Evolutionary conservation across 768 basidiomycete genomes (phyloP).

Genomic region (Amanita subjunquillea): DNA sequence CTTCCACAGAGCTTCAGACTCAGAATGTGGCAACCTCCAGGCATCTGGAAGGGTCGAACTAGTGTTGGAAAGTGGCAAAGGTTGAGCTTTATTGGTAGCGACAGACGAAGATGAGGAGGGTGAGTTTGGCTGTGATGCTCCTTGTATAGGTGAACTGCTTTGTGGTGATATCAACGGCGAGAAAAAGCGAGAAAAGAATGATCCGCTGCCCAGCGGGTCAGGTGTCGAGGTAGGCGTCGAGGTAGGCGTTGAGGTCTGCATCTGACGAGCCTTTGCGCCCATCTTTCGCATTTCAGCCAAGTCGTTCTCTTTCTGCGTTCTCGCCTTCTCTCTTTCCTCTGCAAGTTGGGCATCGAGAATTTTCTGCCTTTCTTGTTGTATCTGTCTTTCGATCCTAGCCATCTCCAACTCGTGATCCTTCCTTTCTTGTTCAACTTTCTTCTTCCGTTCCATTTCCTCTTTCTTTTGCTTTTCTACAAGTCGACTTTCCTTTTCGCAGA

Average conservation of each 20-base stretch:
- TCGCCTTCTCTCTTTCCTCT: conserved; percentile 22
- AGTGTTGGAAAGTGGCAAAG: neutral
- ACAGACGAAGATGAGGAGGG: neutral
- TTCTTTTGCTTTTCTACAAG: conserved; percentile 13
- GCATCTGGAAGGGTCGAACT: neutral
- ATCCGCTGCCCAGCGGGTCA: neutral
- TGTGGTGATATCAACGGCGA: neutral
- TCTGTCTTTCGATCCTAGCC: conserved; percentile 24
- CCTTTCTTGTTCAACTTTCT: conserved; percentile 2
- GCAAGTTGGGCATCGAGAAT: conserved; percentile 20
- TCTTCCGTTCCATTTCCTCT: conserved; percentile 18
- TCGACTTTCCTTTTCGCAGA: conserved; percentile 35
- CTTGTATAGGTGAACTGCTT: neutral
- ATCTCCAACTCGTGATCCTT: conserved; percentile 27
- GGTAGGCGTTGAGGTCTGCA: neutral
- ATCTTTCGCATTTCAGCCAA: neutral
- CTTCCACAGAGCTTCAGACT: conserved; percentile 41
- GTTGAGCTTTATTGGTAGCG: neutral
- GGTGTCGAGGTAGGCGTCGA: neutral
- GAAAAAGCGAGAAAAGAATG: neutral
- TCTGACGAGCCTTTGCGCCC: neutral
- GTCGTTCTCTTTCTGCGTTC: conserved; percentile 25
- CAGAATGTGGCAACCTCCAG: conserved; percentile 14
- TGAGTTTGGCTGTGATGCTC: neutral
- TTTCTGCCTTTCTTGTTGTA: neutral